Base-by-base conservation (phyloP, 2,329 filamentous ascomycete species). In the Penicillium crustosum region DNA sequence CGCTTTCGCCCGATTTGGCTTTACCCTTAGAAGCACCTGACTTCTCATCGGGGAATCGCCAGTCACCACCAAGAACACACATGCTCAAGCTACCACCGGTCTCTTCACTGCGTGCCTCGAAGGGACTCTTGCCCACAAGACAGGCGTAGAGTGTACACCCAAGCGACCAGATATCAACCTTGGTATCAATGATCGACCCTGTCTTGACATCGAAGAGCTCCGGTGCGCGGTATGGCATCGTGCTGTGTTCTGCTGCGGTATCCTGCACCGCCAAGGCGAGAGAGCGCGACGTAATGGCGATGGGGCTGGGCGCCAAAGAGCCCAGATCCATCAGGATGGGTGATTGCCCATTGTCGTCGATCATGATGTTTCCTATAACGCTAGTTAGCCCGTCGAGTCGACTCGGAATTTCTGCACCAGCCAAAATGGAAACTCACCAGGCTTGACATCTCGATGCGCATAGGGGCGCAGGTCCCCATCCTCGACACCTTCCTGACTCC, bases 171-270 rank as follows among this genome's bases (percentile, higher is more conserved):
- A 99, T 96, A 75, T 99, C 94, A 41, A 96, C 91, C 73, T 97
- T 97, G 13, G 93, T 96, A 76, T 97, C 94, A 70, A 99, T 89
- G 50, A 91, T 86, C 49, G 89, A 88, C 61, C 91, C 93, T 3
- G 92, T 97, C 78, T 96, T 96, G 56, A 97, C 94, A 74, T 99
- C 94, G 76, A 99, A 99, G 60, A 99, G 87, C 77, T 99, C 94
- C 0, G 94, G 94, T 1, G 94, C 94, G 59, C 94, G 91, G 78
- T 99, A 99, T 0, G 94, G 93, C 93, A 99, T 97, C 41, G 94
- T 99, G 64, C 88, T 93, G 81, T 97, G 93, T 75, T 99, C 94
- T 54, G 93, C 94, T 23, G 94, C 94, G 41, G 86, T 90, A 75
- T 99, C 94, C 78, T 97, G 94, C 36, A 96, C 90, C 53, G 93